Conservation (phyloP, 805 yeast genomes). For the Pichia rugopelliculosa region DNA sequence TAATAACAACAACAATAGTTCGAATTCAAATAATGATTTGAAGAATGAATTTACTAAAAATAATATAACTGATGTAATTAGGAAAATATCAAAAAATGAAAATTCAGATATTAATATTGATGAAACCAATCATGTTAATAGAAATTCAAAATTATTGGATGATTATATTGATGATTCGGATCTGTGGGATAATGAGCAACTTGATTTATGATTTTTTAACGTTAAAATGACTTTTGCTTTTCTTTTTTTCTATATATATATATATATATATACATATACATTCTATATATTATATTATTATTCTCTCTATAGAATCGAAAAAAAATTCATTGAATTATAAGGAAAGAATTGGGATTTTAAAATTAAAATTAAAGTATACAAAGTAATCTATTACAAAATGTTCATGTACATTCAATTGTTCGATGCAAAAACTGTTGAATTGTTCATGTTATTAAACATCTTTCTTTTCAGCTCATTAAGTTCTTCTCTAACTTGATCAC, state of each 20-base stretch:
- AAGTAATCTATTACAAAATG: background rate
- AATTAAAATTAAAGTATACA: no score
- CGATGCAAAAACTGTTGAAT: background rate
- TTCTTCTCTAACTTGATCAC: slow-evolving; percentile 67
- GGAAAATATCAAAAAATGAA: slow-evolving; percentile 2
- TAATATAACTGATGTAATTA: slow-evolving; percentile 1
- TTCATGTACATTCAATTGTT: background rate
- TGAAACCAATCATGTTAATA: background rate
- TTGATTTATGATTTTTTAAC: slow-evolving; percentile 8
- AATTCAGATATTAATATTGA: background rate
- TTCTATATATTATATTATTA: no score
- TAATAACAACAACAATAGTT: background rate
- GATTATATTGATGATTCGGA: slow-evolving; percentile 17
- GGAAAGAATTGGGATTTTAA: no score
- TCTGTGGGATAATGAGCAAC: slow-evolving; percentile 21
- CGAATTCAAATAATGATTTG: background rate
- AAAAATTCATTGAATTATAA: no score
- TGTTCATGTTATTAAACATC: slow-evolving; percentile 24
- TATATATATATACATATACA: background rate
- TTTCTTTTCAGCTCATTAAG: slow-evolving; percentile 53
- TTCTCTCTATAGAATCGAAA: no score
- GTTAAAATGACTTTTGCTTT: no score
- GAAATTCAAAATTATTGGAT: background rate
- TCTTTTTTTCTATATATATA: background rate
- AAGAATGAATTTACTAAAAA: background rate